Evolutionary conservation across 202 grass and related monocot genomes (phyloP).

Genomic region (Tripidium arundinaceum): DNA sequence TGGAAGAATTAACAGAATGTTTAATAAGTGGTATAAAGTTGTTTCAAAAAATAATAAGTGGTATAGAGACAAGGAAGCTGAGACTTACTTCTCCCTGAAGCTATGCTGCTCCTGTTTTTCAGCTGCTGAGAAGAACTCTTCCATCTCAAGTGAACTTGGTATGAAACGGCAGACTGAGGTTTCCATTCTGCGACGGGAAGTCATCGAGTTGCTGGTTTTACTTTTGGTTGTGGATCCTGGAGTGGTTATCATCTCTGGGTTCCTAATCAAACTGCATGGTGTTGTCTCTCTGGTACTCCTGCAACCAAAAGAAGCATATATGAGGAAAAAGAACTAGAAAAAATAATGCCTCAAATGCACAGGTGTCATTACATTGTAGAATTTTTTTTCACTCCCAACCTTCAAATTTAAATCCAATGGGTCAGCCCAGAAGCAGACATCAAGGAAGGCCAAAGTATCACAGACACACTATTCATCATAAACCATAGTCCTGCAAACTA

Average conservation of each 20-base stretch:
- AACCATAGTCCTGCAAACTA: too few species aligned
- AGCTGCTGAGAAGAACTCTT: conserved; percentile 79
- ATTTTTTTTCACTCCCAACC: not conserved
- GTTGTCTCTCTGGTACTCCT: conserved; percentile 87
- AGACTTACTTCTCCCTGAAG: conserved; percentile 70
- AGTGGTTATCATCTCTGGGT: conserved; percentile 56
- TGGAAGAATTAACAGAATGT: not conserved
- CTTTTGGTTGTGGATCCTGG: conserved; percentile 76
- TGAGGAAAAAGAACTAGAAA: not conserved
- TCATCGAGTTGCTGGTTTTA: conserved; percentile 32
- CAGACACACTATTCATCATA: too few species aligned
- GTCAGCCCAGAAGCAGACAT: not conserved
- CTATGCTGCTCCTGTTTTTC: conserved; percentile 56
- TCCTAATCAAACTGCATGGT: conserved; percentile 84
- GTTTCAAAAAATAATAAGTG: too few species aligned
- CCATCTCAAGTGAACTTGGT: conserved; percentile 77
- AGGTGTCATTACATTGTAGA: not conserved
- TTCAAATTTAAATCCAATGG: not conserved
- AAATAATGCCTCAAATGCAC: not conserved
- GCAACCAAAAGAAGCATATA: conserved; percentile 7
- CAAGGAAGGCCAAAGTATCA: not conserved
- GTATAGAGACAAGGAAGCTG: not conserved
- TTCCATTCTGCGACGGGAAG: conserved; percentile 28
- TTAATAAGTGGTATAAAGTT: not conserved
- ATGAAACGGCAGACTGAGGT: conserved; percentile 37